phyloP scores from a whole-genome alignment of 768 basidiomycete species.

The Boletus eberwhitei region DNA sequence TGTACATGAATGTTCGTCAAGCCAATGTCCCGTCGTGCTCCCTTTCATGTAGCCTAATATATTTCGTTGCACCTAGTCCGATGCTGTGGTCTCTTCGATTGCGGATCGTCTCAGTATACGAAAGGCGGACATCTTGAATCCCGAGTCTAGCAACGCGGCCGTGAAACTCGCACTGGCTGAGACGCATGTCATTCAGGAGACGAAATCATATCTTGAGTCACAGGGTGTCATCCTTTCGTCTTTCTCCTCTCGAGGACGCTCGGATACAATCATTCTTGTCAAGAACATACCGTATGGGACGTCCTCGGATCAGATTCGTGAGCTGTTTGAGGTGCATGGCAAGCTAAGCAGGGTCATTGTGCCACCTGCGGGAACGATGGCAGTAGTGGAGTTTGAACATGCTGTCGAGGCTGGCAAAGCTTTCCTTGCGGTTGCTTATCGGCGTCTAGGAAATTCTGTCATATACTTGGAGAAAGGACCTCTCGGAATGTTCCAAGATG shows the following conservation, averaged over 20 bases:
- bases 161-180: conserved; percentile 96
- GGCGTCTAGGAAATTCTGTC: conserved; percentile 83
- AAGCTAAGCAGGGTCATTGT: conserved; percentile 67
- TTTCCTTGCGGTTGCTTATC: conserved; percentile 81
- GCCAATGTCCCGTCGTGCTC: conserved; percentile 15
- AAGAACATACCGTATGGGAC: conserved; percentile 98
- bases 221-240: conserved; percentile 65
- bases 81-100: conserved; percentile 89
- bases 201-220: conserved; percentile 82
- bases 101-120: conserved; percentile 84
- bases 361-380: conserved; percentile 91
- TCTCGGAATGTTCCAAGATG: conserved; percentile 69
- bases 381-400: conserved; percentile 82
- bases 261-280: conserved; percentile 82
- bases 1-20: conserved; percentile 94
- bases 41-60: conserved; percentile 21
- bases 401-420: conserved; percentile 68
- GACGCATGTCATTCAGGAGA: conserved; percentile 94
- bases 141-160: conserved; percentile 76
- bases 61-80: conserved; percentile 54
- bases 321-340: conserved; percentile 77
- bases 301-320: conserved; percentile 65
- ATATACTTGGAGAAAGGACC: conserved; percentile 95
- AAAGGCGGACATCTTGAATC: conserved; percentile 86
- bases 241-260: conserved; percentile 52